These are phyloP conservation scores for Nymphaea colorata DNA, from an alignment of 164 flowering plant genomes.

Conservation along the genomic window DNA sequence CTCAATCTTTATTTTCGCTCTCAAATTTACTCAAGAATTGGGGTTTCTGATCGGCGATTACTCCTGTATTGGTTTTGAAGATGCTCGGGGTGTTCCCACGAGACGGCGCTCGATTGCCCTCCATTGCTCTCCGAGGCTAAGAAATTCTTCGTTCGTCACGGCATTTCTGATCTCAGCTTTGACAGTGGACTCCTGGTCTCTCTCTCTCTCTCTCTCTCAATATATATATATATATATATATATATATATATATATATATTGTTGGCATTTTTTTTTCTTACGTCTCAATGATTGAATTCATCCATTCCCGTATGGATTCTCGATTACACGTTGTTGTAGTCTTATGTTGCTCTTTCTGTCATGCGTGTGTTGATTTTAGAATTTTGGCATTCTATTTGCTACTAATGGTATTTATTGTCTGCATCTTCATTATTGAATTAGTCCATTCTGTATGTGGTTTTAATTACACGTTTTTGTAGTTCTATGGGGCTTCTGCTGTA, in stretches of 20 bases:
- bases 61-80: slow-evolving; percentile 20
- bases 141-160: slow-evolving; percentile 45
- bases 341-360: too few relatives aligned
- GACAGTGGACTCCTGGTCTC: slow-evolving; percentile 62
- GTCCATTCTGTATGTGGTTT: too few relatives aligned
- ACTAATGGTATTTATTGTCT: too few relatives aligned
- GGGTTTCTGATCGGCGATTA: neutral
- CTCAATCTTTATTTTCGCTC: neutral
- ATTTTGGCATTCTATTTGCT: too few relatives aligned
- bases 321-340: neutral
- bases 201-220: neutral
- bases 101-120: slow-evolving; percentile 68
- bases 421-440: too few relatives aligned
- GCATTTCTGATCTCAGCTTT: slow-evolving; percentile 52
- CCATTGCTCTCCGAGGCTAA: slow-evolving; percentile 41
- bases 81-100: slow-evolving; percentile 85
- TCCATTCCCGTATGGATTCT: neutral
- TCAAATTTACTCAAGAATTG: neutral
- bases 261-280: neutral
- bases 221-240: neutral
- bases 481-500: too few relatives aligned
- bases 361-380: too few relatives aligned
- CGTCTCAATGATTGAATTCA: neutral
- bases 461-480: too few relatives aligned
- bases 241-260: neutral